Percentiles rank a stretch among this genome's conserved stretches.
These are phyloP conservation scores for Incumbomyces delicatus DNA, from an alignment of 2,329 filamentous ascomycete species.

Conservation along the genomic window DNA sequence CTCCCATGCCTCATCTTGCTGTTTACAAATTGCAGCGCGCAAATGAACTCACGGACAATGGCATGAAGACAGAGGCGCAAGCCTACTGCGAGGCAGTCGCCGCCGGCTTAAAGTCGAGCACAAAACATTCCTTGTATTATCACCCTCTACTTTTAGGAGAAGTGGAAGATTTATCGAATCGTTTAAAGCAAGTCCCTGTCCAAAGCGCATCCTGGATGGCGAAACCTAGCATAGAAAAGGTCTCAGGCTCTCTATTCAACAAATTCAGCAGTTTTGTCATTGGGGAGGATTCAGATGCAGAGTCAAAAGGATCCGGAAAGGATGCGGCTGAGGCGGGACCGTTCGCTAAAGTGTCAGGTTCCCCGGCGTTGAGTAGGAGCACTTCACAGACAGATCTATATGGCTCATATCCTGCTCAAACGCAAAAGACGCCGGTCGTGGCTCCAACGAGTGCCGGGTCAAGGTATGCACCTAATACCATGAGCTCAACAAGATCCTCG, in stretches of 20 bases:
- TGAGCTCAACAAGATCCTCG: constrained; percentile 41
- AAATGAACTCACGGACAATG: constrained; percentile 70
- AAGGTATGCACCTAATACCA: constrained; percentile 34
- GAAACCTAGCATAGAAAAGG: constrained; percentile 91
- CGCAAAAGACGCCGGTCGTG: constrained; percentile 23
- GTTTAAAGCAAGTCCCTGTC: constrained; percentile 75
- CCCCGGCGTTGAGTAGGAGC: constrained; percentile 63
- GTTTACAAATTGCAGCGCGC: constrained; percentile 89
- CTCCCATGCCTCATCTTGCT: constrained; percentile 69
- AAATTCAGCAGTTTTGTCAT: constrained; percentile 95
- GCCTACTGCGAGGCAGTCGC: constrained; percentile 84
- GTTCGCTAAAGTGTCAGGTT: constrained; percentile 70
- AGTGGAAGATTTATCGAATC: constrained; percentile 73
- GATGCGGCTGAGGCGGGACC: constrained; percentile 60
- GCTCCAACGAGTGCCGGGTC: constrained; percentile 27
- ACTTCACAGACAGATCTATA: constrained; percentile 70
- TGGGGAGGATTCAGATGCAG: constrained; percentile 69
- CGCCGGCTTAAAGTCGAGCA: constrained; percentile 65
- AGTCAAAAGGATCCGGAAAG: constrained; percentile 47
- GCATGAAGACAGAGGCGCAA: constrained; percentile 70
- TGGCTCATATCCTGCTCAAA: constrained; percentile 42
- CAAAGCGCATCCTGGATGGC: constrained; percentile 84
- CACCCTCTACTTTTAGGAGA: constrained; percentile 62
- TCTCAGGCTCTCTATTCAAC: constrained; percentile 80
- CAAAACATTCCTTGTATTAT: constrained; percentile 78